Base-by-base conservation (phyloP, 2,329 filamentous ascomycete species). In the Xylaria sp. region DNA sequence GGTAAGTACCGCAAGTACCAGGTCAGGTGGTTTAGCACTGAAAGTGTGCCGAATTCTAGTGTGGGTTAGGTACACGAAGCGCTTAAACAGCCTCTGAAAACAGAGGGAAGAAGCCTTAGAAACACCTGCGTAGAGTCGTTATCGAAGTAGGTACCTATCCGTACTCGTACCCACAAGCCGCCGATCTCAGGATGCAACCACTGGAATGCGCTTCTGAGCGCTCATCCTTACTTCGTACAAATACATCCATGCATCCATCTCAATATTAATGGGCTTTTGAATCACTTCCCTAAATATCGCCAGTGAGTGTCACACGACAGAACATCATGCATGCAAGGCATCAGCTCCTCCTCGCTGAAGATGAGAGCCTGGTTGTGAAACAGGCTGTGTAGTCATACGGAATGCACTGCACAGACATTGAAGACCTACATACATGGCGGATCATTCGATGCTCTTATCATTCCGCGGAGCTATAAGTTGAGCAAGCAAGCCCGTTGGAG, bases 1-100 rank as follows among this genome's bases (percentile, higher is more conserved):
- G 23, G 23, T 30, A 30, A 30, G 23, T 30, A 68, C 7, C 11
- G 8, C 48, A 57, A 72, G 73, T 34, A 39, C 39, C 48, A 5
- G 23, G 9, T 13, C 39, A 2, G 23, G 18, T 6, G 9, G 50
- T 35, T 18, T 16, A 16, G 11, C 3, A 34, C 10, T 3, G 7
- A 2, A 2, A 19, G 6, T 47, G 52, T 52, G 44, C 42, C 47
- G 18, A 46, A 61, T 44, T 42, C 37, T 13, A 42, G 37, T 42
- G 37, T 42, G 37, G 37, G 37, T 30, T 30, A 30, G 37, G 37
- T 9, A 42, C 37, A 42, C 11, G 37, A 42, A 4, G 11, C 11
- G 9, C 37, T 7, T 16, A 8, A n/a, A 58, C 48, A 55, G 49
- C 48, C n/a, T n/a, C 49, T 37, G 56, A 56, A 49, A 49, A 50